Evolutionary conservation across 2,329 filamentous ascomycete genomes (phyloP), one percentile per base, ranked within the genome.

Genomic region (Hymenotorrendiella dingleyae): DNA sequence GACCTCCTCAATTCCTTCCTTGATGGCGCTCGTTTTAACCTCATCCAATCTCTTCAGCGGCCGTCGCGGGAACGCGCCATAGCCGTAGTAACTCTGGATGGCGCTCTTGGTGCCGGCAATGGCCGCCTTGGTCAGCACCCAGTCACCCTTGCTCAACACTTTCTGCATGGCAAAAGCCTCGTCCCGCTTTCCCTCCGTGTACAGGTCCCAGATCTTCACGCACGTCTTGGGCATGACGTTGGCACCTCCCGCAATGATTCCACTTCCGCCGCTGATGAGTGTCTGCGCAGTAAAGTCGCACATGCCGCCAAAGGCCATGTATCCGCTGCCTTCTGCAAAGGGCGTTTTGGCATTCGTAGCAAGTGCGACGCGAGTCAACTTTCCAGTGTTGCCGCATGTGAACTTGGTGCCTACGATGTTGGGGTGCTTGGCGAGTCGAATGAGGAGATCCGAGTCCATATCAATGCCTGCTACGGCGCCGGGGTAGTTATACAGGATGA

Each of bases 401-500:
- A 94, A 94, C 65, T 94, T 94, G 42, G 86, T 90, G 49, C 88
- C 88, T 49, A 89, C 70, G 58, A 94, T 87, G 67, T 94, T 94
- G 52, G 81, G 79, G 67, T 94, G 87, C 61, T 80, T 68, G 33
- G 83, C 84, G 27, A 94, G 77, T 61, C 75, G 76, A 68, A 93
- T 87, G 57, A 94, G 76, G 46, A 91, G 74, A 62, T 94, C 88
- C 45, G 84, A 90, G 71, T 93, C 86, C 78, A 94, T 84, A 64
- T 94, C 88, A 59, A 94, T 84, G 38, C 88, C 88, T 5, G 86
- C 76, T 5, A 93, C 88, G 37, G 86, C 88, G 39, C 86, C 87
- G 1, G 88, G 88, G 69, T 93, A 94, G 71, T 94, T 94, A 76
- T 94, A 94, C 36, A 94, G 70, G 51, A 94, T 76, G 42, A 94